Conservation (phyloP, 202 grass and related monocot species). For the Thinopyrum obtusiflorum region DNA sequence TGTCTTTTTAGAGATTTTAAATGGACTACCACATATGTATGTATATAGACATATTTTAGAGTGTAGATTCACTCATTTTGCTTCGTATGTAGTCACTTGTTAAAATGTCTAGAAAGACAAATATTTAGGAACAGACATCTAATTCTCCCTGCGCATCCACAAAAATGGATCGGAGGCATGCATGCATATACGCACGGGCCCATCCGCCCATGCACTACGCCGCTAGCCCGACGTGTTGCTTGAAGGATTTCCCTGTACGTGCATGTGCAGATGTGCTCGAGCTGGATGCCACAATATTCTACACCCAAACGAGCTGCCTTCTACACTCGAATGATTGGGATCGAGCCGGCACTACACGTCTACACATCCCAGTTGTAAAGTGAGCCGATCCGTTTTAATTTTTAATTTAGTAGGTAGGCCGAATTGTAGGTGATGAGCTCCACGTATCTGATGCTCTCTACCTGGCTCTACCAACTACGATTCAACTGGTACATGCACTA, state of each 20-base stretch:
- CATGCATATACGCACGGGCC: neutral
- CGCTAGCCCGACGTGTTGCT: conserved; percentile 25
- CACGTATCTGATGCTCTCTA: neutral
- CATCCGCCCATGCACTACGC: neutral
- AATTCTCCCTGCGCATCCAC: neutral
- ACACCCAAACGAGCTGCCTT: neutral
- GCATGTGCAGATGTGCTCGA: conserved; percentile 45
- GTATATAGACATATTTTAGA: too few species aligned
- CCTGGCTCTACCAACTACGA: conserved; percentile 27
- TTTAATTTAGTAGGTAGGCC: neutral
- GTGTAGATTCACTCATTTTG: too few species aligned
- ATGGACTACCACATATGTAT: too few species aligned
- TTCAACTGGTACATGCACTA: neutral
- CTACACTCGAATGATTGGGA: neutral
- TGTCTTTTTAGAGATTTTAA: too few species aligned
- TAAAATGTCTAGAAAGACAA: too few species aligned
- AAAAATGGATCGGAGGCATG: neutral
- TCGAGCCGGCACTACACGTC: neutral
- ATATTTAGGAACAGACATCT: too few species aligned
- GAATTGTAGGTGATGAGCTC: neutral
- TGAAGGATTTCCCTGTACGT: neutral
- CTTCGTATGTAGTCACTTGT: too few species aligned
- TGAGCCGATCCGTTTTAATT: neutral
- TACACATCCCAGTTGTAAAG: neutral
- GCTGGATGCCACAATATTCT: conserved; percentile 2